Conservation (phyloP, 2,329 filamentous ascomycete genomes). For the Colletotrichum phormii region DNA sequence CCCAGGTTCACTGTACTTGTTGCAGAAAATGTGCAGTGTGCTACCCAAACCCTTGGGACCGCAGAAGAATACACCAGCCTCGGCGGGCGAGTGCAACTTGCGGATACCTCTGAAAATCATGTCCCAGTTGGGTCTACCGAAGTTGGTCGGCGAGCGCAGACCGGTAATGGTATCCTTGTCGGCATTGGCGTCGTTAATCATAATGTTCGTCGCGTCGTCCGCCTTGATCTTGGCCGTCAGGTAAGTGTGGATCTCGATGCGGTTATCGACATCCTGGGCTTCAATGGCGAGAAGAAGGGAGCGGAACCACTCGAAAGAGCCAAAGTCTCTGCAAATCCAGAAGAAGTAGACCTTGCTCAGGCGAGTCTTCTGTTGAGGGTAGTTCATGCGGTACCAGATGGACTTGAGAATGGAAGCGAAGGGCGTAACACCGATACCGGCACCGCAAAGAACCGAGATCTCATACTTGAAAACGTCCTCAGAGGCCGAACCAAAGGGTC, state of each 20-base stretch:
- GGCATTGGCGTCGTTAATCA: conserved; percentile 90
- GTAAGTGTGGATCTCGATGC: conserved; percentile 91
- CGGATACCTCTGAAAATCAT: conserved; percentile 88
- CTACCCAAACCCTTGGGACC: conserved; percentile 84
- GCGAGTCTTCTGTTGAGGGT: conserved; percentile 81
- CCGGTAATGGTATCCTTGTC: conserved; percentile 89
- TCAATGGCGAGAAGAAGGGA: conserved; percentile 87
- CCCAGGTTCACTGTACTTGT: conserved; percentile 87
- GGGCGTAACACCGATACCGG: conserved; percentile 87
- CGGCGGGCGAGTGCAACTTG: conserved; percentile 79
- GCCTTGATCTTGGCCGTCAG: conserved; percentile 88
- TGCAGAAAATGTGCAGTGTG: conserved; percentile 83
- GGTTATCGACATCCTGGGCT: conserved; percentile 84
- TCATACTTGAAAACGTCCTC: conserved; percentile 94
- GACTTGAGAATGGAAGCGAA: conserved; percentile 90
- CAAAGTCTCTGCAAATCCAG: conserved; percentile 91
- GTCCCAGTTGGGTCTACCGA: conserved; percentile 89
- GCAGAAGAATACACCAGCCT: conserved; percentile 87
- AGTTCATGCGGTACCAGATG: conserved; percentile 95
- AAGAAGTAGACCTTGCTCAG: conserved; percentile 92
- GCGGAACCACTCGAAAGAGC: conserved; percentile 90
- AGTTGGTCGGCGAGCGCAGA: conserved; percentile 84
- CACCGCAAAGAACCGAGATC: conserved; percentile 81
- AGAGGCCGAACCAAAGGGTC: conserved; percentile 86
- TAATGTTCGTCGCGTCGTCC: conserved; percentile 89